Evolutionary conservation across 1,284 basidiomycete genomes (phyloP), one percentile per base, ranked within the genome.

Genomic region (Ganoderma lingzhi): DNA sequence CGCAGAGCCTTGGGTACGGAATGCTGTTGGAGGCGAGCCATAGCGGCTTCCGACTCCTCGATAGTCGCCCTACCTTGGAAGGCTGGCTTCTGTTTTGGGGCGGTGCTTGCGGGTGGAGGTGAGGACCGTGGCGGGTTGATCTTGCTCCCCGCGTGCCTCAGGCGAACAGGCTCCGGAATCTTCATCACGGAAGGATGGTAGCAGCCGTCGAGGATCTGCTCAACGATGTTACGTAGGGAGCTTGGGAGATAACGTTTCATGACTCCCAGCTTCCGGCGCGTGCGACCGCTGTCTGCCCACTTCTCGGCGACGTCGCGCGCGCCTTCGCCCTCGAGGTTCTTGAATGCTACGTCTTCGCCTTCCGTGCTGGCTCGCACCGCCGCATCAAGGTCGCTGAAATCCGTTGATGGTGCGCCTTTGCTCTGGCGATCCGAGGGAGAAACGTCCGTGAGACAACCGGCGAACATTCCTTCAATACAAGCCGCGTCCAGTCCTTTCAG

Each of bases 401-500:
- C 73, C 6, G 66, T 62, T 32, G 44, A 63, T 19, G 61, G 45
- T 51, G 62, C 70, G 5, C 63, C 53, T 35, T 41, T 67, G 42
- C 45, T 28, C 15, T 45, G 15, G 37, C 55, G 42, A 28, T 3
- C 23, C 3, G 63, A 48, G 15, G 61, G 4, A 37, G 53, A 61
- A 4, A 78, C 79, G 0, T 80, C 79, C 2, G 76, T 72, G 12
- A 95, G 79, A 70, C 85, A 89, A 32, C 83, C 82, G 0, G 81
- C 81, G 75, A 97, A 95, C 80, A 93, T 89, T 2, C 82, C 78
- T 19, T 90, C 84, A 68, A 96, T 88, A 65, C 85, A 87, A 1
- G 85, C 84, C 87, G 90, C 93, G 74, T 96, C 94, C 6, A 93
- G 81, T 3, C 90, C 88, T 15, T 83, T 76, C 3, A 92, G 77